Evolutionary conservation across 495 filamentous ascomycete species (phyloP).

Genomic region (Acidiella bohemica): DNA sequence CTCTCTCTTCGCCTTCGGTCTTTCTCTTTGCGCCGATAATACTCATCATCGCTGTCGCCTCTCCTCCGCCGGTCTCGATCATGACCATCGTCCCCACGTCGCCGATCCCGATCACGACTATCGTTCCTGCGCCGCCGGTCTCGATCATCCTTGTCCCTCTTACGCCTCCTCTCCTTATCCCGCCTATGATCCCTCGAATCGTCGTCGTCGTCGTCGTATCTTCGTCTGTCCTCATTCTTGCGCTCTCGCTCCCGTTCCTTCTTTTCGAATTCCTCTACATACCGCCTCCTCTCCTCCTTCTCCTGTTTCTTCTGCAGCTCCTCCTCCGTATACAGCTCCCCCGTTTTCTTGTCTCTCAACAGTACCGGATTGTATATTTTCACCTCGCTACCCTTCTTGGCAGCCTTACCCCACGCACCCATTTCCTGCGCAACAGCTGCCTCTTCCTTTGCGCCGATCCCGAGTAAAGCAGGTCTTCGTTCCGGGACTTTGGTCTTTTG

Average conservation of each 20-base stretch:
- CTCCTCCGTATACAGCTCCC: conserved; percentile 51
- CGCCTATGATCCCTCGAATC: no score
- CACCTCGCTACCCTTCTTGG: conserved; percentile 44
- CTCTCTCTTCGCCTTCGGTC: conserved; percentile 14
- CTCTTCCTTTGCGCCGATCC: conserved; percentile 68
- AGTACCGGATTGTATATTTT: conserved; percentile 53
- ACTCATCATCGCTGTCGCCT: conserved; percentile 18
- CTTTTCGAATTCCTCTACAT: conserved; percentile 27
- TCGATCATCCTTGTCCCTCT: not conserved
- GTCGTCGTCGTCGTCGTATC: conserved; percentile 5
- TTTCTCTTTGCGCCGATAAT: conserved; percentile 15
- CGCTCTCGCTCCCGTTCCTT: conserved; percentile 37
- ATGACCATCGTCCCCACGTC: no score
- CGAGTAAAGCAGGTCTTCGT: conserved; percentile 64
- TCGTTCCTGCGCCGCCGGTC: conserved; percentile 19
- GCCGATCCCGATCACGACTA: conserved; percentile 4
- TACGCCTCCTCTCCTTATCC: conserved; percentile 14
- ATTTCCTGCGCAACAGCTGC: conserved; percentile 60
- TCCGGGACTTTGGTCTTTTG: conserved; percentile 39
- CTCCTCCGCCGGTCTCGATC: conserved; percentile 19
- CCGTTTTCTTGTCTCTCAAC: conserved; percentile 52
- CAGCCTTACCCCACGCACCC: conserved; percentile 58
- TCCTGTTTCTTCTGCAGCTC: conserved; percentile 38
- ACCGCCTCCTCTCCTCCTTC: conserved; percentile 31
- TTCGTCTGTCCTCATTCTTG: conserved; percentile 31